These are phyloP conservation scores for Bryum argenteum DNA, from an alignment of 225 moss, liverwort and hornwort genomes.

Conservation along the genomic window DNA sequence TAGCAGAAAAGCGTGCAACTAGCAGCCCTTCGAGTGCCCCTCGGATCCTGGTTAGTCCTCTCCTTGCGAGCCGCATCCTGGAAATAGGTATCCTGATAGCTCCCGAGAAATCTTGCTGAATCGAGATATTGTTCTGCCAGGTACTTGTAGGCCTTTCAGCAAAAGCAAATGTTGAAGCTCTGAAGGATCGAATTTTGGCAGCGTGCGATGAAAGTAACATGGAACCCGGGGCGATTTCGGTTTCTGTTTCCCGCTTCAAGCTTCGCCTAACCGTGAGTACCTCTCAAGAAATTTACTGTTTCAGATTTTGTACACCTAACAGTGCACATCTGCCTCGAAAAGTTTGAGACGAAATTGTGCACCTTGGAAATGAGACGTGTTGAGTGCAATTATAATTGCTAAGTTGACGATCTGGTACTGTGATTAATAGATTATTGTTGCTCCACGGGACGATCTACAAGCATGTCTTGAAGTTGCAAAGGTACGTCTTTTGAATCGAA, in stretches of 20 bases:
- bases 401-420: slow-evolving; percentile 5
- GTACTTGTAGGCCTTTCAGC: slow-evolving; percentile 73
- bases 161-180: slow-evolving; percentile 52
- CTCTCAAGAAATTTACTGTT: background rate
- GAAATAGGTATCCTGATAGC: no score
- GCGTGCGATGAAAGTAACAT: slow-evolving; percentile 38
- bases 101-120: background rate
- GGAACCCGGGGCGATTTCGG: slow-evolving; percentile 43
- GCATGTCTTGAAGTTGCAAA: slow-evolving; percentile 93
- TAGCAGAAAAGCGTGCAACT: slow-evolving; percentile 92
- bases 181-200: slow-evolving; percentile 66
- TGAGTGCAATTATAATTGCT: no score
- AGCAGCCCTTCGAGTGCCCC: slow-evolving; percentile 70
- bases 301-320: slow-evolving; percentile 4
- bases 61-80: background rate
- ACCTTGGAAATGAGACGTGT: no score
- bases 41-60: slow-evolving; percentile 67
- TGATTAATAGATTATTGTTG: slow-evolving; percentile 68
- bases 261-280: slow-evolving; percentile 77
- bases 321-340: background rate
- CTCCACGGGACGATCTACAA: slow-evolving; percentile 79
- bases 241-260: slow-evolving; percentile 68
- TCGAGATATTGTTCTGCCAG: slow-evolving; percentile 33
- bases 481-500: slow-evolving; percentile 38
- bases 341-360: no score